phyloP scores from a whole-genome alignment of 129 eudicot species.

The Deinandra increscens region DNA sequence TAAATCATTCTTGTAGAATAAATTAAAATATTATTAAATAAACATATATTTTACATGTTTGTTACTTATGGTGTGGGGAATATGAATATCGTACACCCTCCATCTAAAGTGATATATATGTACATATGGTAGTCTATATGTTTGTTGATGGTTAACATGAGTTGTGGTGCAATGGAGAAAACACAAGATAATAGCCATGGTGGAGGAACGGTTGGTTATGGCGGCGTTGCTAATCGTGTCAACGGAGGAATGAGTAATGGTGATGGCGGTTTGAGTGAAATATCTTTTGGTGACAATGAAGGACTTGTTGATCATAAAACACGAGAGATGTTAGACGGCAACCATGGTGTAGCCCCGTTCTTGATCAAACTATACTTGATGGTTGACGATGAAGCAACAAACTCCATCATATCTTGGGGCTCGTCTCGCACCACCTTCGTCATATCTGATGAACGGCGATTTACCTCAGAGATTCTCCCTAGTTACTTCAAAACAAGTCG shows the following conservation, averaged over 20 bases:
- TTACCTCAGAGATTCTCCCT: constrained; percentile 18
- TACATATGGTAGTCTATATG: neutral
- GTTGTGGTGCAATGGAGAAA: constrained; percentile 16
- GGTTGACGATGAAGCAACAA: constrained; percentile 24
- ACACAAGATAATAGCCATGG: neutral
- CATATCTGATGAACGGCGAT: constrained; percentile 11
- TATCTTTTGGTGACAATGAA: neutral
- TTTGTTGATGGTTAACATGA: neutral
- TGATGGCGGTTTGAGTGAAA: neutral
- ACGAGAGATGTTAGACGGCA: neutral
- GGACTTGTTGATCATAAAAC: neutral
- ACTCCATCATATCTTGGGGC: constrained; percentile 32
- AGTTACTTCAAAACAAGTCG: constrained; percentile 1
- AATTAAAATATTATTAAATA: neutral
- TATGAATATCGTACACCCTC: constrained; percentile 19
- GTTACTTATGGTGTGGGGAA: neutral
- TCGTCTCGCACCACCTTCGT: constrained; percentile 18
- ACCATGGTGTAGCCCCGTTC: constrained; percentile 12
- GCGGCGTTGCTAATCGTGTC: neutral
- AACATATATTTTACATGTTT: neutral
- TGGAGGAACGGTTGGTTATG: neutral
- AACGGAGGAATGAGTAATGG: neutral
- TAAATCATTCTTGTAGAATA: neutral
- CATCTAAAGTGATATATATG: neutral
- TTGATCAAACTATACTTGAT: constrained; percentile 26